phyloP scores from a whole-genome alignment of 2,329 filamentous ascomycete genomes.

The Septoria petroselini region DNA sequence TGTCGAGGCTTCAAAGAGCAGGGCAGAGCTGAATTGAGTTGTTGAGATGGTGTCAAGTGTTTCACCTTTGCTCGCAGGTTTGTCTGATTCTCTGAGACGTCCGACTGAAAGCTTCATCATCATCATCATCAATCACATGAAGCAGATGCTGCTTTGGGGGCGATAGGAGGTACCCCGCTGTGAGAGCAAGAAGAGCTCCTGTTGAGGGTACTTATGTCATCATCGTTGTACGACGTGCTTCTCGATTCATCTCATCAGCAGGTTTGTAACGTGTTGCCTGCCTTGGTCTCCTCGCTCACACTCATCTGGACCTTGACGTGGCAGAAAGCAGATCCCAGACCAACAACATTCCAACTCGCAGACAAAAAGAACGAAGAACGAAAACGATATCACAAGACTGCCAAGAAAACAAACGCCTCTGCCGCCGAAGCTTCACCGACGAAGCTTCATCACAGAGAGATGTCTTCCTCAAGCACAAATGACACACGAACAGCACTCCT shows the following conservation, averaged over 20 bases:
- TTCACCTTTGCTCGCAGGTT: neutral
- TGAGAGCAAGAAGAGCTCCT: too few species aligned
- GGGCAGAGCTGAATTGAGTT: too few species aligned
- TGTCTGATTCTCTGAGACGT: neutral
- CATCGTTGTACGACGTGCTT: conserved; percentile 1
- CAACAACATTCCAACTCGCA: too few species aligned
- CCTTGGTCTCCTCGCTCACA: neutral
- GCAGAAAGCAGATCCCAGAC: neutral
- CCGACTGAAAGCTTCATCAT: too few species aligned
- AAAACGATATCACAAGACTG: neutral
- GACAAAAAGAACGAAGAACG: too few species aligned
- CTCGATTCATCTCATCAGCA: too few species aligned
- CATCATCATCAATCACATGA: neutral
- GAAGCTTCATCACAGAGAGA: too few species aligned
- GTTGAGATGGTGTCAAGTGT: too few species aligned
- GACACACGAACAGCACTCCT: conserved; percentile 28
- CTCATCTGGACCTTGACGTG: neutral
- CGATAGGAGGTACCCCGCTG: neutral
- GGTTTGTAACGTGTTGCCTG: too few species aligned
- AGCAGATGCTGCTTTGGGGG: neutral
- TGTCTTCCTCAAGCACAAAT: conserved; percentile 5
- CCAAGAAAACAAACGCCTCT: neutral
- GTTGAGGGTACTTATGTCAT: neutral
- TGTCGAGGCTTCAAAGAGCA: neutral
- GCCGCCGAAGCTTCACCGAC: neutral